phyloP scores from a whole-genome alignment of 106 monocot species.

The Dendrobium chrysotoxum region DNA sequence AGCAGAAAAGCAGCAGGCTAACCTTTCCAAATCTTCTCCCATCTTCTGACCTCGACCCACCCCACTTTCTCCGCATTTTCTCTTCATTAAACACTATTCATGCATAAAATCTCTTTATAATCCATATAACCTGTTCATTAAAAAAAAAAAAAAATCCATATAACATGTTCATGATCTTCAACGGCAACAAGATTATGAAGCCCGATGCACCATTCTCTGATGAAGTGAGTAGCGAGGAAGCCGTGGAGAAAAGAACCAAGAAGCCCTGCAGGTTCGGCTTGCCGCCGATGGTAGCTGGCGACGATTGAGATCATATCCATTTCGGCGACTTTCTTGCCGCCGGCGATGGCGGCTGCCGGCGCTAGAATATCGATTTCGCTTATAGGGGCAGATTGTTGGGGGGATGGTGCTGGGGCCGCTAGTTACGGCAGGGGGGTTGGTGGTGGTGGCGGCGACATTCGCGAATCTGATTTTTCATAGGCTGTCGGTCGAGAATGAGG shows the following conservation, averaged over 20 bases:
- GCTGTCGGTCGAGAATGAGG: conserved; percentile 12
- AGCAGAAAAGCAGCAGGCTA: no score
- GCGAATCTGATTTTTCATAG: conserved; percentile 11
- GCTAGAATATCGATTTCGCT: conserved; percentile 3
- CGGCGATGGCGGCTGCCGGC: neutral
- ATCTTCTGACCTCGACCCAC: no score
- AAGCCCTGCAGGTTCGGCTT: neutral
- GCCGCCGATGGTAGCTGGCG: neutral
- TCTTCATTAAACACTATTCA: no score
- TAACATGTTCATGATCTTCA: neutral
- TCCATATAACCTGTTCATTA: no score
- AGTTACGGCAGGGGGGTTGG: conserved; percentile 13
- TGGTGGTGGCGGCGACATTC: conserved; percentile 14
- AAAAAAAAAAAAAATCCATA: no score
- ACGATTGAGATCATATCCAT: conserved; percentile 36
- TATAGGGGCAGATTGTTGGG: conserved; percentile 18
- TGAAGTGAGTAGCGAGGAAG: neutral
- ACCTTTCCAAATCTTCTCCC: no score
- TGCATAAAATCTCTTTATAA: no score
- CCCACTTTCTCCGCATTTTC: no score
- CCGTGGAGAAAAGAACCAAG: neutral
- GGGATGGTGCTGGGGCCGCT: conserved; percentile 8
- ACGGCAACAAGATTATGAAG: neutral
- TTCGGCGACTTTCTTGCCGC: conserved; percentile 31
- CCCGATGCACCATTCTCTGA: neutral